phyloP scores from a whole-genome alignment of 495 filamentous ascomycete species.

The Penicillium ucsense region DNA sequence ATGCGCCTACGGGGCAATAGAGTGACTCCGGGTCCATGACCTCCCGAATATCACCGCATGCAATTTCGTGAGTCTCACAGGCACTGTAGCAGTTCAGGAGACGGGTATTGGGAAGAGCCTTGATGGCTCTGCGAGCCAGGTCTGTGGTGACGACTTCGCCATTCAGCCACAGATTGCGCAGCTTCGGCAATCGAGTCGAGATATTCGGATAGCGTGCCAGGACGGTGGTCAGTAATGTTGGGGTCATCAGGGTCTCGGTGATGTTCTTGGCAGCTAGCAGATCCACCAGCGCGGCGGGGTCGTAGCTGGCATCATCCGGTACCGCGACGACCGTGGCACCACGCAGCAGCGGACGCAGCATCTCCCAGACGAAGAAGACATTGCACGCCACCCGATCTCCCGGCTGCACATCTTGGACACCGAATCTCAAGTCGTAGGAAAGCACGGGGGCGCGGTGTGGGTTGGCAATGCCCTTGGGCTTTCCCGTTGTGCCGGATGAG shows the following conservation, averaged over 20 bases:
- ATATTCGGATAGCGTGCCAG: constrained; percentile 51
- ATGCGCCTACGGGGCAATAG: constrained; percentile 53
- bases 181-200: constrained; percentile 42
- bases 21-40: constrained; percentile 44
- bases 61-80: constrained; percentile 65
- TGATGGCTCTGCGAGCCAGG: constrained; percentile 48
- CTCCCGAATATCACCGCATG: constrained; percentile 57
- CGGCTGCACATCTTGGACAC: constrained; percentile 47
- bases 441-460: constrained; percentile 55
- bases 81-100: constrained; percentile 64
- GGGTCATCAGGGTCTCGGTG: constrained; percentile 68
- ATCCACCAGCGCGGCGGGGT: constrained; percentile 56
- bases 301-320: constrained; percentile 59
- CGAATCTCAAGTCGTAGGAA: constrained; percentile 56
- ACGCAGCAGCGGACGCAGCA: constrained; percentile 56
- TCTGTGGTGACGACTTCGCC: constrained; percentile 64
- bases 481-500: constrained; percentile 57
- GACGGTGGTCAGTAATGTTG: constrained; percentile 55
- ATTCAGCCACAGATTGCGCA: constrained; percentile 58
- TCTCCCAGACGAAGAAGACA: constrained; percentile 69
- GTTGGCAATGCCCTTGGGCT: constrained; percentile 61
- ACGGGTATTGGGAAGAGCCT: constrained; percentile 51
- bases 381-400: constrained; percentile 64
- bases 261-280: constrained; percentile 45
- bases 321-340: constrained; percentile 59